Percentiles rank a stretch among this genome's conserved stretches.
Conservation (phyloP, 2,329 filamentous ascomycete genomes). For the Achaetomium macrosporum region DNA sequence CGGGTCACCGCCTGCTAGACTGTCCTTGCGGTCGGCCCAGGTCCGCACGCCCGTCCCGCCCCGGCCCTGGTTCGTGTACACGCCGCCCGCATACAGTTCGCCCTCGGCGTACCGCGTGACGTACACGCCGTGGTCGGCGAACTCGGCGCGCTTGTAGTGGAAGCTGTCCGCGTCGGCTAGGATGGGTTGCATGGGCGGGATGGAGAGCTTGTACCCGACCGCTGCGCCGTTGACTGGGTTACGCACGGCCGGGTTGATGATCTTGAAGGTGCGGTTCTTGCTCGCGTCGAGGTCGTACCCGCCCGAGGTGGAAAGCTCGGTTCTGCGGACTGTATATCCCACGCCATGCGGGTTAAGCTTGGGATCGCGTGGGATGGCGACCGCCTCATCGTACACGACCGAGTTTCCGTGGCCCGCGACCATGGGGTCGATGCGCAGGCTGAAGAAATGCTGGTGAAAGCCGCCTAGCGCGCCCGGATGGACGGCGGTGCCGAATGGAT, state of each 20-base stretch:
- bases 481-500: slow-evolving; percentile 55
- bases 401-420: slow-evolving; percentile 52
- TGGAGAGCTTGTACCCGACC: slow-evolving; percentile 51
- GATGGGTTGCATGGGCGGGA: slow-evolving; percentile 52
- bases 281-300: slow-evolving; percentile 43
- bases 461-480: slow-evolving; percentile 55
- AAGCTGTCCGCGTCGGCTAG: slow-evolving; percentile 39
- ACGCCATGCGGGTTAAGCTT: slow-evolving; percentile 44
- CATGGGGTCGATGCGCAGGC: slow-evolving; percentile 57
- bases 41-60: slow-evolving; percentile 30
- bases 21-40: slow-evolving; percentile 36
- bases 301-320: slow-evolving; percentile 39
- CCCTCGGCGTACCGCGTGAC: slow-evolving; percentile 33
- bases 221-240: slow-evolving; percentile 50
- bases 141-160: slow-evolving; percentile 33
- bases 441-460: slow-evolving; percentile 75
- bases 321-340: slow-evolving; percentile 44
- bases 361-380: slow-evolving; percentile 41
- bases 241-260: slow-evolving; percentile 45
- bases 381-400: slow-evolving; percentile 54
- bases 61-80: slow-evolving; percentile 38
- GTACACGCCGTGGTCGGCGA: slow-evolving; percentile 33
- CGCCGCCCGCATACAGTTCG: slow-evolving; percentile 34
- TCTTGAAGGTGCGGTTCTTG: slow-evolving; percentile 51
- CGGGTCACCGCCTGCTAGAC: slow-evolving; percentile 41